Conservation (phyloP, 2,329 filamentous ascomycete genomes). For the Ophiostoma ips region DNA sequence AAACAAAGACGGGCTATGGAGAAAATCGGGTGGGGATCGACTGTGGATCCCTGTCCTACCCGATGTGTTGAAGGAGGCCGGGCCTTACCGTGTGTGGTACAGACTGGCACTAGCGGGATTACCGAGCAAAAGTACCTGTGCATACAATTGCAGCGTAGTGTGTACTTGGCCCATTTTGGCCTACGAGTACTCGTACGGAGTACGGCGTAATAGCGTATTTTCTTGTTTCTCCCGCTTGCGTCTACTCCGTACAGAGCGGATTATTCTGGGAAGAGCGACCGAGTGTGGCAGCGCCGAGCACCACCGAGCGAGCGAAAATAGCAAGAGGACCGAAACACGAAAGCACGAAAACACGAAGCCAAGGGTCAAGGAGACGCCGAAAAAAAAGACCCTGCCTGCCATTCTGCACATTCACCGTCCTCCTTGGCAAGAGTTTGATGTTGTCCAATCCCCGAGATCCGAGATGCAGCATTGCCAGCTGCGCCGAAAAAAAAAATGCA, state of each 20-base stretch:
- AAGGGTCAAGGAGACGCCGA: background rate
- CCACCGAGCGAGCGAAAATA: background rate
- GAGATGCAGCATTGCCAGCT: background rate
- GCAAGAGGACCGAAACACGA: background rate
- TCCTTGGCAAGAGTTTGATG: no score
- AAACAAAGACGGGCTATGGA: background rate
- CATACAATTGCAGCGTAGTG: background rate
- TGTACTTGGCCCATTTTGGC: background rate
- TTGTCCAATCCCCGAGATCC: background rate
- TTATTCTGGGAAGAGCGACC: background rate
- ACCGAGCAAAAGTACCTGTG: background rate
- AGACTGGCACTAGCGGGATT: constrained; percentile 5
- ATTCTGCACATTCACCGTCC: no score
- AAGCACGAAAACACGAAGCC: background rate
- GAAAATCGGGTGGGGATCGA: background rate
- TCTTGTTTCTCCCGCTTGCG: no score
- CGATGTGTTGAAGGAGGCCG: background rate
- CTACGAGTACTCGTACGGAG: background rate
- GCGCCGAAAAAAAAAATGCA: background rate
- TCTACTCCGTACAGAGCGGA: no score
- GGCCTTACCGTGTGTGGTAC: constrained; percentile 6
- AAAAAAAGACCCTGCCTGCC: no score
- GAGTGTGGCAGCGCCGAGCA: background rate
- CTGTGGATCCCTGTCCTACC: constrained; percentile 1
- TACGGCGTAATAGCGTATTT: no score